Base-by-base conservation (phyloP, 805 yeast species). In the Wickerhamiella sergipiensis region DNA sequence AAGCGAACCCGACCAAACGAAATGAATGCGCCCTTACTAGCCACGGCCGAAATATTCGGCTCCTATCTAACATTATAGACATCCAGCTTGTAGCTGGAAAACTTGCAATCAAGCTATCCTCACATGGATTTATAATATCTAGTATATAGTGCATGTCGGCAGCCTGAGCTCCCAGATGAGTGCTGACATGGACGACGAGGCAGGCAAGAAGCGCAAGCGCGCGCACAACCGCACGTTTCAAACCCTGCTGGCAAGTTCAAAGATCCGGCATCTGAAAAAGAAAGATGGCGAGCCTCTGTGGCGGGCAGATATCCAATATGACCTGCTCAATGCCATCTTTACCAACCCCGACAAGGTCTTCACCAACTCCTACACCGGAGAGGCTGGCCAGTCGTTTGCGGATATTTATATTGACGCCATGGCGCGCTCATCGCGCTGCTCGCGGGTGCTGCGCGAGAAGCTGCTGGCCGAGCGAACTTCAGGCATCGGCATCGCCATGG, bases 271-370 rank as follows among this genome's bases (percentile, higher is more conserved):
- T 51, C 60, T 90, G 58, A 90, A 90, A 66, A 90, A 89, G 62
- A 74, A 79, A 18, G 97, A 90, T 61, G 96, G 97, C 6, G 94
- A 85, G 60, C 95, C 95, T 19, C 79, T 89, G 52, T 85, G 92
- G 83, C 73, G 97, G 47, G 75, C 70, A 50, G 97, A 90, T 60
- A 82, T 90, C 51, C 96, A 88, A 65, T 84, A 80, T 65, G 88
- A 83, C 57, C 85, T 89, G 57, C 68, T 90, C 50, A 69, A 73
- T 46, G 70, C 71, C 24, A 66, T 90, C 9, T 83, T 90, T 60
- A 72, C 75, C 59, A 83, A 87, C 61, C 70, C 74, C 26, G 67
- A 74, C 43, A 67, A 74, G 38, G 85, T 84, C 2, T 90, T 90
- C 67, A 78, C 81, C 7, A 65, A 66, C 50, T 49, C 63, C 55